Evolutionary conservation across 139 green algal species (phyloP).

Genomic region (Coccomyxa sp.): DNA sequence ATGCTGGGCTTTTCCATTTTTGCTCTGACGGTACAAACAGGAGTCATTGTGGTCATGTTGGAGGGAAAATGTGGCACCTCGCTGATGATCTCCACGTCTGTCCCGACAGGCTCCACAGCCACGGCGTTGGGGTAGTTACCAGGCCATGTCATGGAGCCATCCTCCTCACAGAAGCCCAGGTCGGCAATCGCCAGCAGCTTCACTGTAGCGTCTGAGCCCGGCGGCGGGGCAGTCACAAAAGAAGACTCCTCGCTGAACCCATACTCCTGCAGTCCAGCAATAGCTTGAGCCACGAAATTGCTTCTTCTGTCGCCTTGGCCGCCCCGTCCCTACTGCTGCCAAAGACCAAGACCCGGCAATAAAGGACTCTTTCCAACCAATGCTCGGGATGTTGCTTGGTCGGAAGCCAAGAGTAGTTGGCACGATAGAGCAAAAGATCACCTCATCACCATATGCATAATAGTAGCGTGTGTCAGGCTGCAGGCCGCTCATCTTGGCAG

Average conservation of each 20-base stretch:
- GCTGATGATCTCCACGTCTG: neutral
- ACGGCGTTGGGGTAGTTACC: conserved; percentile 17
- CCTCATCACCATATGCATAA: conserved; percentile 59
- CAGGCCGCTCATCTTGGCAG: conserved; percentile 47
- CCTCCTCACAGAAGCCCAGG: conserved; percentile 41
- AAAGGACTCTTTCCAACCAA: too few relatives aligned
- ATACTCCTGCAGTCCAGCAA: conserved; percentile 13
- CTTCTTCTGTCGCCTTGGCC: too few relatives aligned
- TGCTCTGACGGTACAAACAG: neutral
- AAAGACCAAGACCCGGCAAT: too few relatives aligned
- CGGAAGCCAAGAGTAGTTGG: neutral
- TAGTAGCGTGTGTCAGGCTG: conserved; percentile 42
- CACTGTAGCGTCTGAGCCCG: conserved; percentile 26
- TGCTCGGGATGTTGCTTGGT: too few relatives aligned
- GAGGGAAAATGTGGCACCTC: neutral
- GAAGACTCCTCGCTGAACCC: conserved; percentile 42
- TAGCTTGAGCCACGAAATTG: neutral
- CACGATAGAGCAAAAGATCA: neutral
- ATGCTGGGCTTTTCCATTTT: neutral
- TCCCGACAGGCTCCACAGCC: neutral
- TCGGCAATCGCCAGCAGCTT: conserved; percentile 52
- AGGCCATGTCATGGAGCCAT: conserved; percentile 11
- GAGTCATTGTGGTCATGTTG: too few relatives aligned
- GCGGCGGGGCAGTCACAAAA: conserved; percentile 37
- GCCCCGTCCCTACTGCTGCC: too few relatives aligned